These are phyloP conservation scores for Xylariales sp. DNA, from an alignment of 2,329 filamentous ascomycete genomes.

Conservation along the genomic window DNA sequence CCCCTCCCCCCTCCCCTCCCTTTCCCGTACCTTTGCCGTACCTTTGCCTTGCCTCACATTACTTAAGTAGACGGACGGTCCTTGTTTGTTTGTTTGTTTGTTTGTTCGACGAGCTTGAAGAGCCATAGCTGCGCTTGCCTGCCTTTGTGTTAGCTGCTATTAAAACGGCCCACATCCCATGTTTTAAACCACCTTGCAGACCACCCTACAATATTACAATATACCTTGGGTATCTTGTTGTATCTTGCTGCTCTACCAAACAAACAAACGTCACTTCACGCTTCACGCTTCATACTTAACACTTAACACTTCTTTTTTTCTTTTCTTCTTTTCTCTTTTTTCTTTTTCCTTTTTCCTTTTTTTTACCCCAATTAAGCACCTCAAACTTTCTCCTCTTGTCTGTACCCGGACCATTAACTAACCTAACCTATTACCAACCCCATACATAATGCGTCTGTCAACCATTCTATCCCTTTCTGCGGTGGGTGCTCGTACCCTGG, in stretches of 20 bases:
- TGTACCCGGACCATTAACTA: too few species aligned
- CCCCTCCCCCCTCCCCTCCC: too few species aligned
- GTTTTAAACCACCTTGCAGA: not conserved
- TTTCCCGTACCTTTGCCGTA: too few species aligned
- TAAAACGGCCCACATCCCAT: slow-evolving; percentile 5
- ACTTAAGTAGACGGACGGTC: too few species aligned
- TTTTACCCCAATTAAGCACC: not conserved
- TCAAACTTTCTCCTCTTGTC: not conserved
- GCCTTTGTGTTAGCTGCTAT: slow-evolving; percentile 1
- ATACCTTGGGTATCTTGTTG: slow-evolving; percentile 3
- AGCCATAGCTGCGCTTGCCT: slow-evolving; percentile 20
- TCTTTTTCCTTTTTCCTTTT: not conserved
- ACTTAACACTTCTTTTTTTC: not conserved
- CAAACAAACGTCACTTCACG: not conserved
- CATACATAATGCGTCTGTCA: slow-evolving; percentile 46
- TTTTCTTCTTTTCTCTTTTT: not conserved
- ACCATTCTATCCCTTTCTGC: slow-evolving; percentile 43
- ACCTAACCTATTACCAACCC: not conserved
- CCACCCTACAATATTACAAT: too few species aligned
- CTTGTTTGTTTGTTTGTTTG: not conserved
- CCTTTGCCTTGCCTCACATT: too few species aligned
- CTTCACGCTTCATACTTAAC: not conserved
- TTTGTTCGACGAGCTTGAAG: slow-evolving; percentile 10
- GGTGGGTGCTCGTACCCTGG: slow-evolving; percentile 43
- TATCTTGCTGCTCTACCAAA: slow-evolving; percentile 7